phyloP scores from a whole-genome alignment of 192 early-diverging fungal genomes.

The Rhizoclosmatium sp. region DNA sequence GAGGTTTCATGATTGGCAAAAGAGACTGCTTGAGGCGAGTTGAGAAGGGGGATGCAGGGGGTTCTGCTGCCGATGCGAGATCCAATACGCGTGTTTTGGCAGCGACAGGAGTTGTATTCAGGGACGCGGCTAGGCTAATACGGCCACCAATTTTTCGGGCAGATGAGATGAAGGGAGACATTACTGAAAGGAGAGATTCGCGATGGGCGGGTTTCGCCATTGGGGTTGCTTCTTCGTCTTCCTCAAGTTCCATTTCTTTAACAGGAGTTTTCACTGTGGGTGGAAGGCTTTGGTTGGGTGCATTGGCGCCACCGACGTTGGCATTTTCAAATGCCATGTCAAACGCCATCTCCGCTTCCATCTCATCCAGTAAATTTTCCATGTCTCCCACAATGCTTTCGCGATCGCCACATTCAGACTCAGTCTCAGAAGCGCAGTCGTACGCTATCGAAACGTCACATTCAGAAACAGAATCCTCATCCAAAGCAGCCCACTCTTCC shows the following conservation, averaged over 20 bases:
- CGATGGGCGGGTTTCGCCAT: conserved; percentile 21
- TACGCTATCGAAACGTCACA: conserved; percentile 33
- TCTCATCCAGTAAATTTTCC: conserved; percentile 2
- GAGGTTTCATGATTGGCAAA: conserved; percentile 21
- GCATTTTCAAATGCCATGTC: neutral
- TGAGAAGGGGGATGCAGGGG: neutral
- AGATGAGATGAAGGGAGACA: conserved; percentile 13
- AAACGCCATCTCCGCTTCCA: conserved; percentile 11
- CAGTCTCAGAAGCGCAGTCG: conserved; percentile 30
- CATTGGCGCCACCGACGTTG: neutral
- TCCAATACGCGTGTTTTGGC: neutral
- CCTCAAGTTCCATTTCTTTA: neutral
- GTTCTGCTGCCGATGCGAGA: conserved; percentile 2
- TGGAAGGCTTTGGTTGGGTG: neutral
- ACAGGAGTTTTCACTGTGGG: neutral
- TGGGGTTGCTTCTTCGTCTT: conserved; percentile 26
- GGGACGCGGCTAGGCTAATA: neutral
- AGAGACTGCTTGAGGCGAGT: neutral
- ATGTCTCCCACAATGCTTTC: neutral
- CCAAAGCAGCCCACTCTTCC: neutral
- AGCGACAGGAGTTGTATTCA: conserved; percentile 10
- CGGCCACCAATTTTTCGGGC: neutral
- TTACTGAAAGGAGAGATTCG: neutral
- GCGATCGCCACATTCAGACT: conserved; percentile 18
- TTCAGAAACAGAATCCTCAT: conserved; percentile 31